These are phyloP conservation scores for Leccinum boreale DNA, from an alignment of 768 basidiomycete species.

Conservation along the genomic window DNA sequence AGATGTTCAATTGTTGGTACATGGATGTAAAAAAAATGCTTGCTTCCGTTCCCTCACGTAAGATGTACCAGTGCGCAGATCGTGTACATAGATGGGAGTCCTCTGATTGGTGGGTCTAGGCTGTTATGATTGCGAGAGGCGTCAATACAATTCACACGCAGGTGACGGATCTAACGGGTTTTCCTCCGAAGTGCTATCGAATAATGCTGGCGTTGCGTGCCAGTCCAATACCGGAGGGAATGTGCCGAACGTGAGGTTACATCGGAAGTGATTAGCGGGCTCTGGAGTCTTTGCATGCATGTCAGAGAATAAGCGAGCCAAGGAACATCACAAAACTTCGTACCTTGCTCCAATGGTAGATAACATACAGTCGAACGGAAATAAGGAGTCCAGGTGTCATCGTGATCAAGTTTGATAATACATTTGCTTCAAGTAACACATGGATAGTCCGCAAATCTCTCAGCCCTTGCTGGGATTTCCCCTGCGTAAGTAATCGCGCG, in stretches of 20 bases:
- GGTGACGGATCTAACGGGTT: neutral
- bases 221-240: neutral
- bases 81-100: neutral
- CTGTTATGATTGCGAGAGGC: neutral
- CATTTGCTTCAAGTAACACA: neutral
- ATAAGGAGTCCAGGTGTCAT: neutral
- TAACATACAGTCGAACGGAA: neutral
- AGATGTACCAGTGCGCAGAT: too few species aligned
- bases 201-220: neutral
- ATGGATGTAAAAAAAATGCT: neutral
- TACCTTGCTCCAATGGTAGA: neutral
- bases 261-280: neutral
- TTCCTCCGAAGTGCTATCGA: neutral
- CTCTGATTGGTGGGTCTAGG: neutral
- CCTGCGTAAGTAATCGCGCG: neutral
- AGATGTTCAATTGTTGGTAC: neutral
- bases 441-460: neutral
- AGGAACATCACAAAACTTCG: neutral
- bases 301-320: neutral
- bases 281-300: neutral
- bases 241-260: neutral
- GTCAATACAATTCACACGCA: neutral
- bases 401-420: neutral
- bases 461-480: neutral
- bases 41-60: neutral